phyloP scores from a whole-genome alignment of 2,329 filamentous ascomycete genomes.

The Aciculosporium take region DNA sequence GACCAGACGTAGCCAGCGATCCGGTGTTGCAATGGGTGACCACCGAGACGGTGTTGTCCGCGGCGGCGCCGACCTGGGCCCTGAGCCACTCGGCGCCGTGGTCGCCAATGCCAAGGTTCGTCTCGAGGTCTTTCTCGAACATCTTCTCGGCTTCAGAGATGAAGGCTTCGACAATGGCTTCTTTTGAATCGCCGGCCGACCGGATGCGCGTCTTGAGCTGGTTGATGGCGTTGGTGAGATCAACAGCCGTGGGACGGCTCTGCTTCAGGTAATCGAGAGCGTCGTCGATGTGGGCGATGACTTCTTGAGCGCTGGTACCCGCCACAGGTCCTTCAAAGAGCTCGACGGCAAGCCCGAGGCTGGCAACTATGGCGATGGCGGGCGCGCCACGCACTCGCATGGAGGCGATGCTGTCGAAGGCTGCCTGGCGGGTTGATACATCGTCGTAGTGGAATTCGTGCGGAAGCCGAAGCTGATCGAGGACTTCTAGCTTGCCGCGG shows the following conservation, averaged over 20 bases:
- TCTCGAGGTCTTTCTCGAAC: conserved; percentile 70
- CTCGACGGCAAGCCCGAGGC: conserved; percentile 76
- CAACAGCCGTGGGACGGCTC: conserved; percentile 87
- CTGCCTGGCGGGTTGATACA: conserved; percentile 56
- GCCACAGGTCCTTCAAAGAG: conserved; percentile 40
- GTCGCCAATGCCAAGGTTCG: conserved; percentile 75
- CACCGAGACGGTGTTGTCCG: conserved; percentile 50
- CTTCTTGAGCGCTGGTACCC: conserved; percentile 35
- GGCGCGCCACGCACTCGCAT: conserved; percentile 73
- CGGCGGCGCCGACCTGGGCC: conserved; percentile 36
- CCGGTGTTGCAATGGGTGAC: conserved; percentile 98
- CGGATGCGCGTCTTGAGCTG: conserved; percentile 58
- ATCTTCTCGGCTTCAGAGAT: conserved; percentile 73
- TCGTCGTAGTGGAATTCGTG: conserved; percentile 68
- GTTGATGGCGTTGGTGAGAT: conserved; percentile 76
- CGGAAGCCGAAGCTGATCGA: conserved; percentile 72
- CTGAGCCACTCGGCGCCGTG: conserved; percentile 75
- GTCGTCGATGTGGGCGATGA: conserved; percentile 56
- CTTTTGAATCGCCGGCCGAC: conserved; percentile 28
- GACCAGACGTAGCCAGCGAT: conserved; percentile 91
- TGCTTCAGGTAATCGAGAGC: conserved; percentile 77
- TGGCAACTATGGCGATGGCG: conserved; percentile 95
- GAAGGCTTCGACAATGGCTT: conserved; percentile 52
- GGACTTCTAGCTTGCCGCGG: conserved; percentile 57
- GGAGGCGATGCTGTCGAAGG: conserved; percentile 67